Conservation (phyloP, 1,284 basidiomycete species). For the Rhodotorula sp. region DNA sequence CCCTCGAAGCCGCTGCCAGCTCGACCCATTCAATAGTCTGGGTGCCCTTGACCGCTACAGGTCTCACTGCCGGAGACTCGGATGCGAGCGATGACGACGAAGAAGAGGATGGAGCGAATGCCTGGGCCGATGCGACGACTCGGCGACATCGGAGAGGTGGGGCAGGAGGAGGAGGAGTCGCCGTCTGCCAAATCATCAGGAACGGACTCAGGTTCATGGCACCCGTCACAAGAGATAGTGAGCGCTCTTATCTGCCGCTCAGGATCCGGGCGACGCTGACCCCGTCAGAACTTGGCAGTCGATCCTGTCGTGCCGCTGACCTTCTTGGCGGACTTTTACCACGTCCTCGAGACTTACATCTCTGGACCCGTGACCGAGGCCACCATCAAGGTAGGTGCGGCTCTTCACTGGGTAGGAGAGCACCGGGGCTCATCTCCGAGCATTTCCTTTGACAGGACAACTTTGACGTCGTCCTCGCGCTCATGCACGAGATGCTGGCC, state of each 20-base stretch:
- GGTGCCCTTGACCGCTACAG: background rate
- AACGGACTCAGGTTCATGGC: conserved; percentile 29
- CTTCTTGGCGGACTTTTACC: conserved; percentile 35
- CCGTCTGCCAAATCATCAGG: conserved; percentile 29
- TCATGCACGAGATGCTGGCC: conserved; percentile 38
- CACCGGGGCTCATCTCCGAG: background rate
- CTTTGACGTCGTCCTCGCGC: conserved; percentile 38
- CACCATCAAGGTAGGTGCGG: conserved; percentile 38
- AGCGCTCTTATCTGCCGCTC: background rate
- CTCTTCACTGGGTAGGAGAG: no score
- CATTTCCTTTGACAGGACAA: conserved; percentile 24
- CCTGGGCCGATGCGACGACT: background rate
- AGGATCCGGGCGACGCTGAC: no score
- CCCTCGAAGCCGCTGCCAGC: conserved; percentile 33
- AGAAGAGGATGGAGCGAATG: background rate
- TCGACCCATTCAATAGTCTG: conserved; percentile 13
- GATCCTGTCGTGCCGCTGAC: conserved; percentile 37
- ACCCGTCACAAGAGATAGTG: conserved; percentile 27
- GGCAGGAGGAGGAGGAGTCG: conserved; percentile 13
- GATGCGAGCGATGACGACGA: conserved; percentile 4
- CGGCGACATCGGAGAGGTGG: background rate
- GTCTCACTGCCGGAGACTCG: background rate
- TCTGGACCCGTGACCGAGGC: conserved; percentile 33
- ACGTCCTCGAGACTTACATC: conserved; percentile 34
- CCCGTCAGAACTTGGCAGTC: conserved; percentile 15